These are phyloP conservation scores for Leccinum ponderosum DNA, from an alignment of 1,284 basidiomycete genomes.

Conservation along the genomic window DNA sequence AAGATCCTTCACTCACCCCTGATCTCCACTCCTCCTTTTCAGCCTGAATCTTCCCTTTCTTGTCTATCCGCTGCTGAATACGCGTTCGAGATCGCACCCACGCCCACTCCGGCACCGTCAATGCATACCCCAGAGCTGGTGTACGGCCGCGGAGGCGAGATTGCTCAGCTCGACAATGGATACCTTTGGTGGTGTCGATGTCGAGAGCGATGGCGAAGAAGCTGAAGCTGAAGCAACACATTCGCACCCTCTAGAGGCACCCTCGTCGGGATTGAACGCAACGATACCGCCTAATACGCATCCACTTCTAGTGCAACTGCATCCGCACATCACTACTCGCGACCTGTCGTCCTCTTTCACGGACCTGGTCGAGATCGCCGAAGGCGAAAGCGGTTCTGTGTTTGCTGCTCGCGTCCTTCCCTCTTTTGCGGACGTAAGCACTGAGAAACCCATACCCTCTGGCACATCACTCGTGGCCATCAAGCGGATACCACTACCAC, in stretches of 20 bases:
- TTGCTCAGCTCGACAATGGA: conserved; percentile 36
- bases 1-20: neutral
- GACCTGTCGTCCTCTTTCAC: conserved; percentile 63
- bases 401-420: conserved; percentile 56
- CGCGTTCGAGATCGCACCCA: neutral
- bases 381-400: conserved; percentile 77
- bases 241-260: conserved; percentile 34
- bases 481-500: conserved; percentile 65
- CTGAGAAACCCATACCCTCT: conserved; percentile 17
- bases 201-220: conserved; percentile 17
- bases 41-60: conserved; percentile 2
- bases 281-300: conserved; percentile 26
- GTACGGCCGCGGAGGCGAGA: conserved; percentile 24
- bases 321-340: conserved; percentile 49
- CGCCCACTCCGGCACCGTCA: neutral
- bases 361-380: conserved; percentile 72
- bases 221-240: conserved; percentile 2
- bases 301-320: conserved; percentile 53
- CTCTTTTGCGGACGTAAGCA: conserved; percentile 38
- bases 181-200: conserved; percentile 39
- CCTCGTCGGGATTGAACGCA: neutral
- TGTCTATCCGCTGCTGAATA: neutral
- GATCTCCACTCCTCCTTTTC: neutral
- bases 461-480: conserved; percentile 60
- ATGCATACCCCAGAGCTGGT: conserved; percentile 22